Evolutionary conservation across 768 basidiomycete species (phyloP).

Genomic region (Suillus placidus): DNA sequence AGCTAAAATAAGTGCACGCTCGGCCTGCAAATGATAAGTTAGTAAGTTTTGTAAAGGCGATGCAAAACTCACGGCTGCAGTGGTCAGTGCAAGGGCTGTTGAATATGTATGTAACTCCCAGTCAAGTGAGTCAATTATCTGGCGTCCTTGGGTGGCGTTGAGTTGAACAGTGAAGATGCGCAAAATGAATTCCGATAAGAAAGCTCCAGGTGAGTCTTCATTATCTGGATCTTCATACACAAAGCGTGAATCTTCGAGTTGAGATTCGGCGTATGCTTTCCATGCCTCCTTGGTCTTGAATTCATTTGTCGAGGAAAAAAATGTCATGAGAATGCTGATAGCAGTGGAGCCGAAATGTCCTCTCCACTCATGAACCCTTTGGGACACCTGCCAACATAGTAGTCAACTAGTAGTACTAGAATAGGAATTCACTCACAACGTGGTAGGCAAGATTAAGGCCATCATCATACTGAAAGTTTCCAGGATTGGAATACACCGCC

Average conservation of each 20-base stretch:
- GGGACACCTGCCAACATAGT: conserved; percentile 2
- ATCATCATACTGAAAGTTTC: not conserved
- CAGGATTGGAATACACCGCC: not conserved
- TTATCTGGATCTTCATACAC: not conserved
- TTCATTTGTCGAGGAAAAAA: not conserved
- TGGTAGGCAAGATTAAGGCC: not conserved
- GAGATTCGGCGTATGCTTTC: not conserved
- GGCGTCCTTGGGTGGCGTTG: not conserved
- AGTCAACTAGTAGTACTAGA: not conserved
- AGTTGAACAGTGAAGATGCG: not conserved
- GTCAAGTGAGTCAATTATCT: not conserved
- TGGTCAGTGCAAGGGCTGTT: not conserved
- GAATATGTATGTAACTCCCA: not conserved
- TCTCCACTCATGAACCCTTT: conserved; percentile 7
- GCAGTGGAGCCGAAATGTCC: not conserved
- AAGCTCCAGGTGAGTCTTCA: not conserved
- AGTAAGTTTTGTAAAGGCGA: not conserved
- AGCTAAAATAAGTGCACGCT: not conserved
- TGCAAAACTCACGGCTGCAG: not conserved
- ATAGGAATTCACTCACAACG: not conserved
- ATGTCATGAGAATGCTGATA: not conserved
- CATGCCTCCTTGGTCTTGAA: not conserved
- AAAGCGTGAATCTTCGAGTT: not conserved
- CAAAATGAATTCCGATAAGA: not conserved
- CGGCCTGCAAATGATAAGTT: not conserved